These are phyloP conservation scores for Elymus sibiricus DNA, from an alignment of 176 grass and related monocot species.

Conservation along the genomic window DNA sequence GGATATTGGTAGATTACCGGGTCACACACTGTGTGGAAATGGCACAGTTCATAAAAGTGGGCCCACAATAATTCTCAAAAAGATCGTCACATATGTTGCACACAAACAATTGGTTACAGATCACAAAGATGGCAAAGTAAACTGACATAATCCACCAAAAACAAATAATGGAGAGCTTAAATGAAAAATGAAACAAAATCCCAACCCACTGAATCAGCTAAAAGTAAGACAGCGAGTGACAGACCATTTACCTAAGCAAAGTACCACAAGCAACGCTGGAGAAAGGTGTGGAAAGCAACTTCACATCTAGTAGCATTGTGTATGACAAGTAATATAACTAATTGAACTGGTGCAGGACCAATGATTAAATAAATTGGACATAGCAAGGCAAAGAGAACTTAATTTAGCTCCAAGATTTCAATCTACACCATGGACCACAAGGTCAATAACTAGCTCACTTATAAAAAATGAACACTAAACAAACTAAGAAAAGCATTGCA, in stretches of 20 bases:
- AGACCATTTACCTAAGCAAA: slow-evolving; percentile 22
- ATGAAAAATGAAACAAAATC: slow-evolving; percentile 15
- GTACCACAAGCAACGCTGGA: slow-evolving; percentile 29
- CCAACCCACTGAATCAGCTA: slow-evolving; percentile 28
- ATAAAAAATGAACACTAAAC: slow-evolving; percentile 22
- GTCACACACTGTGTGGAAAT: not conserved
- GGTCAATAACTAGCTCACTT: slow-evolving; percentile 29
- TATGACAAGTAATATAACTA: slow-evolving; percentile 24
- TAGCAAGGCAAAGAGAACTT: slow-evolving; percentile 10
- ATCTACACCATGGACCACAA: slow-evolving; percentile 51
- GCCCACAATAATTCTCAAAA: not conserved
- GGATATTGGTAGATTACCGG: not conserved
- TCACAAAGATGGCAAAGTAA: slow-evolving; percentile 8
- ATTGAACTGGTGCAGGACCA: slow-evolving; percentile 39
- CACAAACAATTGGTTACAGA: not conserved
- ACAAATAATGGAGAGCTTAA: slow-evolving; percentile 3
- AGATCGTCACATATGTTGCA: not conserved
- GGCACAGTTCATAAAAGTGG: slow-evolving; percentile 9
- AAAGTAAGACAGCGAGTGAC: slow-evolving; percentile 28
- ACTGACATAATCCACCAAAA: not conserved
- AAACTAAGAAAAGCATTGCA: slow-evolving; percentile 29
- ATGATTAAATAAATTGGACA: slow-evolving; percentile 21
- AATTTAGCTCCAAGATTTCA: slow-evolving; percentile 33
- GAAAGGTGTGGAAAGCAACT: slow-evolving; percentile 28
- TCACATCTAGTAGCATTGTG: slow-evolving; percentile 25